Base-by-base conservation (phyloP, 768 basidiomycete genomes). In the Leucosporidium scottii region DNA sequence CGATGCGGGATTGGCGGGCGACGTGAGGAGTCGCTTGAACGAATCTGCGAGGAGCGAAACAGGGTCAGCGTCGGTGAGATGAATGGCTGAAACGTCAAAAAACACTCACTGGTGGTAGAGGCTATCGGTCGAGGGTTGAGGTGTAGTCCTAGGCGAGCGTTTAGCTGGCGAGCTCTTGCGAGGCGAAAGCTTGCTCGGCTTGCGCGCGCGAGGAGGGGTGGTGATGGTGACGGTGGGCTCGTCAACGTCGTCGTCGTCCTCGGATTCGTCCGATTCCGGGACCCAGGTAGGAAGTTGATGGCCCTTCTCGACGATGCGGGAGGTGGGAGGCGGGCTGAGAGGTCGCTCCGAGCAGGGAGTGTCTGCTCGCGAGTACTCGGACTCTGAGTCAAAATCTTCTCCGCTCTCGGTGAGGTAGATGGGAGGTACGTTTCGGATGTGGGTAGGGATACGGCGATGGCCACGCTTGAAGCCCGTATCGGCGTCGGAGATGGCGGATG, bases 151-250 rank as follows among this genome's bases (percentile, higher is more conserved):
- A 15, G 10, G 51, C 5, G 5, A 12, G 5, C 10, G 50, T 15
- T 56, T 31, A 31, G 23, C 39, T 15, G 30, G 31, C 57, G 67
- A 30, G 23, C 58, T n/a, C 23, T 23, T 12, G 53, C 9, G 10
- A 25, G 36, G 55, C 54, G 51, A 53, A 27, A 23, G 51, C 47
- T 48, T 39, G 57, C 57, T 62, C 25, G 34, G 21, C 56, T 48
- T 25, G 17, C 64, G 56, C 20, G 9, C 34, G 13, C 53, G 20
- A 13, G 70, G 67, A 8, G 63, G 39, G 28, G 54, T 62, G 13
- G 34, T 28, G 54, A 70, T 50, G 25, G 54, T 72, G 49, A 72
- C 44, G 7, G 71, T 72, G 18, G 71, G 71, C 34, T 72, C 71
- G 49, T 72, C 67, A 28, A 64, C 55, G 31, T 68, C 67, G 7